Evolutionary conservation across 2,329 filamentous ascomycete species (phyloP).

Genomic region (Talaromyces funiculosus): DNA sequence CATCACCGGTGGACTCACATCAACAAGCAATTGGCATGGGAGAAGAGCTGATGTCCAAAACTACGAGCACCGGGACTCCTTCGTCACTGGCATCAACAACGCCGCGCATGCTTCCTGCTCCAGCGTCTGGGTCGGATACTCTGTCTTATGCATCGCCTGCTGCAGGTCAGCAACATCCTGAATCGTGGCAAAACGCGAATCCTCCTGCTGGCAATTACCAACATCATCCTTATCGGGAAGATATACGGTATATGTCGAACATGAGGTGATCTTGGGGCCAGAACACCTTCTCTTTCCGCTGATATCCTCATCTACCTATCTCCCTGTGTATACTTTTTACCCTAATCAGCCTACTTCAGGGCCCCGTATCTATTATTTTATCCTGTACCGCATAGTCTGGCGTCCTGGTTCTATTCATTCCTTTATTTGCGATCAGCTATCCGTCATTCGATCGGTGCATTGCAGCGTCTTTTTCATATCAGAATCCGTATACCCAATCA

Average conservation of each 20-base stretch:
- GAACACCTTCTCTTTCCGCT: no score
- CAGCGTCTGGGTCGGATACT: background rate
- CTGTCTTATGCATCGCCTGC: constrained; percentile 5
- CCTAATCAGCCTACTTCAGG: background rate
- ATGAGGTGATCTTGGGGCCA: constrained; percentile 1
- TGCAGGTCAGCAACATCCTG: constrained; percentile 5
- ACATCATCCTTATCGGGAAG: constrained; percentile 4
- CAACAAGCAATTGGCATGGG: background rate
- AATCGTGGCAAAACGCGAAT: constrained; percentile 1
- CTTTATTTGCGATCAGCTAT: background rate
- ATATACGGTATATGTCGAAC: background rate
- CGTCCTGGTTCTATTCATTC: background rate
- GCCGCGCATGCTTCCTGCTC: constrained; percentile 1
- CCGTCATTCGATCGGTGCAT: background rate
- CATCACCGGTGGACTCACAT: background rate
- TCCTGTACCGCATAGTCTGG: constrained; percentile 3
- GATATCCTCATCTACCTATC: background rate
- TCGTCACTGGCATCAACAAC: constrained; percentile 1
- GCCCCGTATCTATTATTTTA: background rate
- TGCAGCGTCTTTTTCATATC: background rate
- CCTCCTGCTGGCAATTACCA: constrained; percentile 1
- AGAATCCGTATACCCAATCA: background rate
- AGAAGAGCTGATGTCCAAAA: constrained; percentile 5
- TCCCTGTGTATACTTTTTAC: background rate
- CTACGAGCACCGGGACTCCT: background rate